A percentile compares a stretch with the other conserved stretches of the same genome.
Conservation (phyloP, 2,329 filamentous ascomycete genomes). For the Lasiodiplodia theobromae region DNA sequence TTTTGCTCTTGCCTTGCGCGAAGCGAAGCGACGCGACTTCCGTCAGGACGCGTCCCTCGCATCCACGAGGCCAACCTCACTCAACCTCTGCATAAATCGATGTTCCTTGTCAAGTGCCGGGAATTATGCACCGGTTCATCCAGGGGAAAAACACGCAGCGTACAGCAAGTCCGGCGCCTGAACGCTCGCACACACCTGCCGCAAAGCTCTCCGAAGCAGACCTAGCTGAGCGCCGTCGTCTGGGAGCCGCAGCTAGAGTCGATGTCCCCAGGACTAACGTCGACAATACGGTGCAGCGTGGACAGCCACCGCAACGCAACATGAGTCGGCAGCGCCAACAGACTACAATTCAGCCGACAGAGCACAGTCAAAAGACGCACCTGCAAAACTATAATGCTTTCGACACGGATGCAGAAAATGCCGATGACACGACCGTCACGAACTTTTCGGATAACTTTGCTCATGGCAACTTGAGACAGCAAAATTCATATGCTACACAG, state of each 20-base stretch:
- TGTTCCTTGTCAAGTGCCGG: not conserved
- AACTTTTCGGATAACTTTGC: not conserved
- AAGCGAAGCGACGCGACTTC: not conserved
- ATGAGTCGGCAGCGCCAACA: not conserved
- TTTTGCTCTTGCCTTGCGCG: not conserved
- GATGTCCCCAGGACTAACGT: not conserved
- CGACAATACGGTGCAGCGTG: not conserved
- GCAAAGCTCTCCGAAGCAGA: not conserved
- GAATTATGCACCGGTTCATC: not conserved
- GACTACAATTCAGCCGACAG: not conserved
- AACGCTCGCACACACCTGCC: not conserved
- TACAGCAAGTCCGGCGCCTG: not conserved
- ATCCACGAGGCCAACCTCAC: not conserved
- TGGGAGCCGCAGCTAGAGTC: not conserved
- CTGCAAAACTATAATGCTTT: not conserved
- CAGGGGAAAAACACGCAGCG: not conserved
- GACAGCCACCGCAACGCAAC: not conserved
- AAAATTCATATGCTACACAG: not conserved
- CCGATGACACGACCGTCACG: slow-evolving; percentile 17
- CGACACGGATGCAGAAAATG: slow-evolving; percentile 26
- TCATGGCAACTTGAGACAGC: not conserved
- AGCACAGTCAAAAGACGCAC: not conserved
- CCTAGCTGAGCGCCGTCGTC: slow-evolving; percentile 1
- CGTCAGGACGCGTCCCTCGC: slow-evolving; percentile 8
- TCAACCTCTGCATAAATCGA: not conserved